Evolutionary conservation across 139 green algal genomes (phyloP).

Genomic region (Cymbomonas tetramitiformis): DNA sequence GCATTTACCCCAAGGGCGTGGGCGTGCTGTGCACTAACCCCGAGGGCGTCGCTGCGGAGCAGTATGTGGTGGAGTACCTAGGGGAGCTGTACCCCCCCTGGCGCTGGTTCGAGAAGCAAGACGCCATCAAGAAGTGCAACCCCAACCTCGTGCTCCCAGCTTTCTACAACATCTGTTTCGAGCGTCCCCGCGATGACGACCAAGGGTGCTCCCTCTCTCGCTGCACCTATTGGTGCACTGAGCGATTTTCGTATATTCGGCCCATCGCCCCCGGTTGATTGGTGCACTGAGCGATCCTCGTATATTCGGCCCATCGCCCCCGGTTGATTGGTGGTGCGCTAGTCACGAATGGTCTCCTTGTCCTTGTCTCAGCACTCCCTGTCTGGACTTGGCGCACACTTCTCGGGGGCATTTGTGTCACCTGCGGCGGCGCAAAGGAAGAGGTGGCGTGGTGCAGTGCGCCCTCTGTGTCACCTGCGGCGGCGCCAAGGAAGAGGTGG

Average conservation of each 20-base stretch:
- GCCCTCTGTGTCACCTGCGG: too few species aligned
- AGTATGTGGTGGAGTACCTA: slow-evolving; percentile 83
- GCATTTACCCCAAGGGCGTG: slow-evolving; percentile 67
- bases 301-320: slow-evolving; percentile 8
- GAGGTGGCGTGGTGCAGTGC: too few species aligned
- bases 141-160: slow-evolving; percentile 57
- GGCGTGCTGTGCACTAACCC: slow-evolving; percentile 49
- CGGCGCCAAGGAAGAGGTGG: too few species aligned
- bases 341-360: too few species aligned
- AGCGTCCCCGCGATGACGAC: slow-evolving; percentile 39
- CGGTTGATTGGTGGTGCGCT: too few species aligned
- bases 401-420: too few species aligned
- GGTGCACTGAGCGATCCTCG: neutral
- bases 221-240: neutral
- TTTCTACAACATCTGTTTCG: slow-evolving; percentile 88
- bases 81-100: slow-evolving; percentile 77
- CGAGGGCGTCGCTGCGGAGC: slow-evolving; percentile 50
- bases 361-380: too few species aligned
- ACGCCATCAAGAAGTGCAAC: slow-evolving; percentile 55
- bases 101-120: slow-evolving; percentile 87
- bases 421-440: too few species aligned
- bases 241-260: neutral
- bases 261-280: slow-evolving; percentile 29
- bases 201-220: neutral
- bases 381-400: too few species aligned